phyloP scores from a whole-genome alignment of 306 rosid genomes.

The Quercus aquifolioides region DNA sequence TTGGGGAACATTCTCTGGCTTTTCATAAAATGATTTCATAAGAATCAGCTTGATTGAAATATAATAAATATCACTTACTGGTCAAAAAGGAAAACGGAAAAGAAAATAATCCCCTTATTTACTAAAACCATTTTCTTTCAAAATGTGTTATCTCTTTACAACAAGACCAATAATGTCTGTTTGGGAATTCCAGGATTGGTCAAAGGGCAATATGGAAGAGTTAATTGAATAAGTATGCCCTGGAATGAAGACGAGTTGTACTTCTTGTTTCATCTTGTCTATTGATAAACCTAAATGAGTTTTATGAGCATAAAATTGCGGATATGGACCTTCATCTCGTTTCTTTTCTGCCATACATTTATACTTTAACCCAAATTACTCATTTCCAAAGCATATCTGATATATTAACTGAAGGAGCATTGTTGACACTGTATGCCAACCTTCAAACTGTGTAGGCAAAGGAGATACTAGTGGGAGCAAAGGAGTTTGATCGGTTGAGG shows the following conservation, averaged over 20 bases:
- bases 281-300: slow-evolving; percentile 2
- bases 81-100: neutral
- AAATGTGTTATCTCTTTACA: slow-evolving; percentile 7
- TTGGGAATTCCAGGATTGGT: slow-evolving; percentile 5
- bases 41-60: neutral
- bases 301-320: neutral
- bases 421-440: neutral
- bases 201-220: neutral
- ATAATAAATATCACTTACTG: slow-evolving; percentile 11
- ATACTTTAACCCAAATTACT: neutral
- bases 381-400: neutral
- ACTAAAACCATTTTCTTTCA: too few species aligned
- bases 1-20: neutral
- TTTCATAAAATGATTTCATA: neutral
- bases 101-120: too few species aligned
- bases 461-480: slow-evolving; percentile 95
- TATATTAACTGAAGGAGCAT: neutral
- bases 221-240: neutral
- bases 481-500: slow-evolving; percentile 92
- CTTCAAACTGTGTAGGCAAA: slow-evolving; percentile 59
- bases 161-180: neutral
- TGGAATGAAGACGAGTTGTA: neutral
- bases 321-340: neutral
- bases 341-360: slow-evolving; percentile 2
- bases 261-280: neutral